A percentile compares a stretch with the other conserved stretches of the same genome.
Conservation (phyloP, 805 yeast species). For the Hanseniaspora meyeri region DNA sequence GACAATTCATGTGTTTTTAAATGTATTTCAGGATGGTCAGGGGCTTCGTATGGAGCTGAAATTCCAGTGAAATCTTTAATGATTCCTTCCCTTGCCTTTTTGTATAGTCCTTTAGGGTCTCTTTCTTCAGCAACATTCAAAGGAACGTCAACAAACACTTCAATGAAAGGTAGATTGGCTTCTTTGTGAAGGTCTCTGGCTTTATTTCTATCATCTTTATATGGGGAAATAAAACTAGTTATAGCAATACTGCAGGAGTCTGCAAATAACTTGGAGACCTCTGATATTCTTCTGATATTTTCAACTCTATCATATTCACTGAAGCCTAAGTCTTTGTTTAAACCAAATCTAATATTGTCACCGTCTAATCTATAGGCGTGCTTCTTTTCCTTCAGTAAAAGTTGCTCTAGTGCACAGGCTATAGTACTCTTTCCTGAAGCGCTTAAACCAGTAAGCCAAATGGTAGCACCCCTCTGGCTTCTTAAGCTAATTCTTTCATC, state of each 20-base stretch:
- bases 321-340: constrained; percentile 90
- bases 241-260: constrained; percentile 81
- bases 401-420: constrained; percentile 87
- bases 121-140: constrained; percentile 89
- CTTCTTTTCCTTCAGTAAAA: constrained; percentile 53
- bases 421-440: constrained; percentile 93
- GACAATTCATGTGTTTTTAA: constrained; percentile 57
- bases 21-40: constrained; percentile 71
- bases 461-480: constrained; percentile 75
- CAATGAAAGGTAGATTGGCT: constrained; percentile 69
- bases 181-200: constrained; percentile 78
- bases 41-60: constrained; percentile 92
- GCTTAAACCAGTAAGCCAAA: constrained; percentile 91
- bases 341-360: constrained; percentile 86
- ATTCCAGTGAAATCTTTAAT: constrained; percentile 93
- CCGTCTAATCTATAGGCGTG: constrained; percentile 84
- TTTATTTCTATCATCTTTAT: constrained; percentile 65
- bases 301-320: constrained; percentile 85
- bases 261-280: constrained; percentile 86
- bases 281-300: constrained; percentile 88
- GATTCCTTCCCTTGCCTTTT: constrained; percentile 90
- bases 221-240: constrained; percentile 89
- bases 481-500: constrained; percentile 61
- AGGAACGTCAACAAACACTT: constrained; percentile 87
- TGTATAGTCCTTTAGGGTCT: constrained; percentile 94